Evolutionary conservation across 106 monocot species (phyloP), one percentile per base, ranked within the genome.

Genomic region (Dendrobium officinale): DNA sequence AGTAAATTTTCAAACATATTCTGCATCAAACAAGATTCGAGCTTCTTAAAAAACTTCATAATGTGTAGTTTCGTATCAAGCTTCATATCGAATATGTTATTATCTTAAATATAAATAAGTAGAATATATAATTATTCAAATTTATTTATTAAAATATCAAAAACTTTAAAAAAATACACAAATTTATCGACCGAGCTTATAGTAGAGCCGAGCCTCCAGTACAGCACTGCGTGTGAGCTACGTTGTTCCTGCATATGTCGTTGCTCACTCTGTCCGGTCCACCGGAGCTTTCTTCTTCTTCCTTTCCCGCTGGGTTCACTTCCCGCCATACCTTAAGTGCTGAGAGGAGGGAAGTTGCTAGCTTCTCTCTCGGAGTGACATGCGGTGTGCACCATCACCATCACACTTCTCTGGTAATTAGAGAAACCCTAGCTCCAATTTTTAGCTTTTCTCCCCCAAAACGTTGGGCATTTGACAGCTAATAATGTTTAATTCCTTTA

Each of bases 381-480:
- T 10, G 47, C n/a, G 7, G 45, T 9, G 45, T n/a, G n/a, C 27
- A 27, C 27, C 27, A 27, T 27, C 44, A 9, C 11, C 75, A 10
- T 22, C 4, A 10, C 9, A 24, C 9, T 11, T 75, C 47, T 45
- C 45, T 47, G n/a, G 75, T 75, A 47, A 75, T 8, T 48, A 10
- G 45, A n/a, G 40, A 45, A 75, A 75, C 75, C 47, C 75, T 75
- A 44, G 44, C 43, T 75, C 47, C 45, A n/a, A 45, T 45, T 8
- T 24, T 75, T 24, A 61, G 75, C 16, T 47, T 72, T 68, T 20
- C n/a, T n/a, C 51, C 51, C 9, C 13, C 51, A 11, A 51, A 2
- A 11, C 15, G 51, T 51, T n/a, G 59, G 59, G 6, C 5, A 5
- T 9, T 64, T 64, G 8, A 24, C n/a, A 64, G n/a, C 64, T 9